Base-by-base conservation (phyloP, 2,329 filamentous ascomycete genomes). In the Talaromyces verruculosus region DNA sequence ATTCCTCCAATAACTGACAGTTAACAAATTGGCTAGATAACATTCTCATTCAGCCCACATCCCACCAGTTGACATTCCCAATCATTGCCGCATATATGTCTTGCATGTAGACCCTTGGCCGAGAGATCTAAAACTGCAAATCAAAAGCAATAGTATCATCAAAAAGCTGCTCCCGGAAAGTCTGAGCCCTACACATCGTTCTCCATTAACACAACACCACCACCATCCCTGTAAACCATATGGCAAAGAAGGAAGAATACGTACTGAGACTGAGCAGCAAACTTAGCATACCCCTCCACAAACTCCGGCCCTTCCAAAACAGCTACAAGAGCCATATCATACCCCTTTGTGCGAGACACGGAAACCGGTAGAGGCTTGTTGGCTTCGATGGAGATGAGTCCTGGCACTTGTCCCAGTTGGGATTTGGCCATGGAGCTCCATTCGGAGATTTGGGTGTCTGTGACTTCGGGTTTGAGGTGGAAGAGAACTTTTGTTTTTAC, bases 191-290 rank as follows among this genome's bases (percentile, higher is more conserved):
- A 64, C 28, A 33, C 28, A 33, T 13, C 51, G n/a, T 33, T 33
- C 30, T 33, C 30, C 30, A 8, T 33, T 33, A n/a, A n/a, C n/a
- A n/a, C n/a, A n/a, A n/a, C n/a, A n/a, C n/a, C n/a, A n/a, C n/a
- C n/a, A n/a, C n/a, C n/a, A n/a, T n/a, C n/a, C n/a, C n/a, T n/a
- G n/a, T n/a, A n/a, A n/a, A n/a, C n/a, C n/a, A n/a, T n/a, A n/a
- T n/a, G n/a, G n/a, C n/a, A n/a, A 37, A 53, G 53, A 30, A n/a
- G 62, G 11, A 37, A 15, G 4, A 37, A 37, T n/a, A n/a, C 78
- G 64, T 74, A 83, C 81, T 78, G 76, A 65, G 79, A 66, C 72
- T 84, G 82, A 33, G 79, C 80, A 53, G 80, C 80, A 74, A 83
- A 81, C 55, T 71, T 71, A 3, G 78, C 80, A 74, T 83, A 84